These are phyloP conservation scores for Psidium guajava DNA, from an alignment of 345 rosid species.

Conservation along the genomic window DNA sequence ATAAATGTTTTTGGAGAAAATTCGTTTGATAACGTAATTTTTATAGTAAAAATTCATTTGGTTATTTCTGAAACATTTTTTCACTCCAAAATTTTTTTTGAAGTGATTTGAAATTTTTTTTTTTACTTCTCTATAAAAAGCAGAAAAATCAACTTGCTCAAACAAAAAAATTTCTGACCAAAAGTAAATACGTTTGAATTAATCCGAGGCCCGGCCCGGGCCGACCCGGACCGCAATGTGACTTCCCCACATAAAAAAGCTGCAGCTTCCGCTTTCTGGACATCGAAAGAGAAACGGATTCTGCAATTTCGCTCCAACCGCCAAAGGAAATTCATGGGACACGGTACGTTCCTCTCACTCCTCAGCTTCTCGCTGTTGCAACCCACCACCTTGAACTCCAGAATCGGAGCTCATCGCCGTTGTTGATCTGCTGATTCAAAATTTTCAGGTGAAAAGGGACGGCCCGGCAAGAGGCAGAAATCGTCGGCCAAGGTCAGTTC, in stretches of 20 bases:
- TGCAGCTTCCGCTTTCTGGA: accelerated
- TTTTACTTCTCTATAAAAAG: too few relatives aligned
- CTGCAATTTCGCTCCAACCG: background rate
- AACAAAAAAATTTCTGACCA: too few relatives aligned
- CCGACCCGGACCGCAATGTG: too few relatives aligned
- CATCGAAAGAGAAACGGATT: background rate
- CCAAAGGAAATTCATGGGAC: background rate
- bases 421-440: background rate
- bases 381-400: background rate
- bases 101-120: too few relatives aligned
- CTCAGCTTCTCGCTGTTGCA: background rate
- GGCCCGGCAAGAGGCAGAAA: constrained; percentile 55
- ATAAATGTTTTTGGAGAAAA: too few relatives aligned
- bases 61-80: too few relatives aligned
- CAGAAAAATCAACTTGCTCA: too few relatives aligned
- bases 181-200: too few relatives aligned
- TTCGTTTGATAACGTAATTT: too few relatives aligned
- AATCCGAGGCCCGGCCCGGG: too few relatives aligned
- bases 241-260: background rate
- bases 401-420: background rate
- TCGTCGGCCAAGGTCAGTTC: constrained; percentile 39
- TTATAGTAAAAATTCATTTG: too few relatives aligned
- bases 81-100: too few relatives aligned
- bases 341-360: background rate
- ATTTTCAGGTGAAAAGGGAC: constrained; percentile 58